Evolutionary conservation across 495 filamentous ascomycete genomes (phyloP).

Genomic region (Daldinia grandis): DNA sequence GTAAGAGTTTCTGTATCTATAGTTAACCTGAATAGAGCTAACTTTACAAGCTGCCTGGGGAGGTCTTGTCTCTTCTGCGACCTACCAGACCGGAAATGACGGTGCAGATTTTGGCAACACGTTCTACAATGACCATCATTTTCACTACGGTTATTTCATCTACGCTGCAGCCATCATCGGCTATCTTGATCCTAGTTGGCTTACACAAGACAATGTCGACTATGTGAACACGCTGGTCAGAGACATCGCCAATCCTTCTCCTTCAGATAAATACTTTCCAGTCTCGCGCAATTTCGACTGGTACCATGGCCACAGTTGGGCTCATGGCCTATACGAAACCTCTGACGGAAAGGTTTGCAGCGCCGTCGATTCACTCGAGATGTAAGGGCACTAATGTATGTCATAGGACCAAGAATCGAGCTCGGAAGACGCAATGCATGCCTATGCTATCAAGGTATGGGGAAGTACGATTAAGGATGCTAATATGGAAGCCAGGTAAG

Average conservation of each 20-base stretch:
- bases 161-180: conserved; percentile 87
- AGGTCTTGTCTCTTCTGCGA: conserved; percentile 82
- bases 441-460: conserved; percentile 96
- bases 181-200: conserved; percentile 79
- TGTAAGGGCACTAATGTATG: conserved; percentile 8
- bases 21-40: conserved; percentile 18
- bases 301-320: conserved; percentile 96
- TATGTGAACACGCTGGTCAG: conserved; percentile 84
- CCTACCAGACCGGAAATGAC: conserved; percentile 75
- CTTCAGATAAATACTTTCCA: conserved; percentile 79
- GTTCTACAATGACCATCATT: conserved; percentile 96
- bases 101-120: conserved; percentile 83
- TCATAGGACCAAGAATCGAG: conserved; percentile 80
- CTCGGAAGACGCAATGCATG: conserved; percentile 88
- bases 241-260: conserved; percentile 79
- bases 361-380: too few species aligned
- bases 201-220: conserved; percentile 68
- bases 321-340: conserved; percentile 92
- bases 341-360: conserved; percentile 74
- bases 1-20: conserved; percentile 46
- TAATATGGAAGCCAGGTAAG: conserved; percentile 79
- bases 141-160: conserved; percentile 91
- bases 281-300: conserved; percentile 90
- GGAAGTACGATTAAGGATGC: conserved; percentile 75
- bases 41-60: conserved; percentile 70